phyloP scores from a whole-genome alignment of 2,329 filamentous ascomycete genomes.

The Diplodia corticola region DNA sequence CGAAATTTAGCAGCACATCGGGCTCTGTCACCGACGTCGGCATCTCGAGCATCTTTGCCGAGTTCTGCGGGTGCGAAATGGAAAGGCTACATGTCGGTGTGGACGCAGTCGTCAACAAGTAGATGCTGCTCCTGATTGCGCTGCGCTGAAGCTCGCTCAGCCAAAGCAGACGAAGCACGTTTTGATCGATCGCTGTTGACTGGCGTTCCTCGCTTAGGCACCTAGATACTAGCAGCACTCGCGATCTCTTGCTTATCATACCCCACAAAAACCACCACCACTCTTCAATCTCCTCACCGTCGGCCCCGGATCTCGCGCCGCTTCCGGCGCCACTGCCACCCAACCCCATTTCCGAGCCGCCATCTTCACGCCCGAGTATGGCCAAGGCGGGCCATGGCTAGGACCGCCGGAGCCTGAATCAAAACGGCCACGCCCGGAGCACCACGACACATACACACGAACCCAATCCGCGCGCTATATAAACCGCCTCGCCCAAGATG shows the following conservation, averaged over 20 bases:
- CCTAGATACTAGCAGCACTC: no score
- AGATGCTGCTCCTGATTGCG: neutral
- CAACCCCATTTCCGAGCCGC: neutral
- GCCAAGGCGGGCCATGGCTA: neutral
- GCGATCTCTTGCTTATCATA: neutral
- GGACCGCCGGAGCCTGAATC: neutral
- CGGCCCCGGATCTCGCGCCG: neutral
- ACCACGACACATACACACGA: neutral
- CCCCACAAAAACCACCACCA: neutral
- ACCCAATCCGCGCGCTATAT: neutral
- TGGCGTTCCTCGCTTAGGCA: neutral
- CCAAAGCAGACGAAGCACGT: neutral
- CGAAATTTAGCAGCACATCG: neutral
- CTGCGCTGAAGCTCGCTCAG: neutral
- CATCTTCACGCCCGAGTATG: neutral
- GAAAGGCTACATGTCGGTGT: neutral
- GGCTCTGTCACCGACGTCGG: neutral
- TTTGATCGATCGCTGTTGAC: neutral
- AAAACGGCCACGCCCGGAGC: neutral
- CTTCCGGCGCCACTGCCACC: constrained; percentile 5
- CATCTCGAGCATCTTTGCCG: neutral
- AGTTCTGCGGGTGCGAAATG: neutral
- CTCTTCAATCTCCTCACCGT: neutral
- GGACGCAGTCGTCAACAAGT: neutral
- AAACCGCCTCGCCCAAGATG: neutral